These are phyloP conservation scores for Alternaria novae-zelandiae DNA, from an alignment of 2,329 filamentous ascomycete species.

Conservation along the genomic window DNA sequence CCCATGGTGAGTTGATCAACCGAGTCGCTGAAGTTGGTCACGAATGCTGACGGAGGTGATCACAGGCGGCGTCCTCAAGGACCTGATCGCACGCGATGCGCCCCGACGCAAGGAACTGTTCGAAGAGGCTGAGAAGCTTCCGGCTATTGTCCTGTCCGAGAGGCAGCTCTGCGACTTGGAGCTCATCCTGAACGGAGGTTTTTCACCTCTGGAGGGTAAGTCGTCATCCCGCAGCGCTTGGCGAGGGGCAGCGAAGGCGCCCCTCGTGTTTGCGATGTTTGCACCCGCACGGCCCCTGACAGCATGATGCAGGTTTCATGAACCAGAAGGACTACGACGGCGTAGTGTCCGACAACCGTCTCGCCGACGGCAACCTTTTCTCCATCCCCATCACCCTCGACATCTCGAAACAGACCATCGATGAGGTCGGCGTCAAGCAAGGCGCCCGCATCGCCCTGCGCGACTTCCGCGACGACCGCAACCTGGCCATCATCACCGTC, in stretches of 20 bases:
- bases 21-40: not conserved
- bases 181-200: constrained; percentile 95
- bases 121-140: constrained; percentile 84
- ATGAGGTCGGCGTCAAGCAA: constrained; percentile 75
- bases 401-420: constrained; percentile 75
- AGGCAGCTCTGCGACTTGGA: constrained; percentile 98
- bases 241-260: constrained; percentile 14
- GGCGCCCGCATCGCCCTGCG: constrained; percentile 86
- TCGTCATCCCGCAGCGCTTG: constrained; percentile 23
- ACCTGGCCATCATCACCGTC: constrained; percentile 92
- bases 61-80: constrained; percentile 90
- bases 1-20: constrained; percentile 52
- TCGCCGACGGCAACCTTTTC: constrained; percentile 89
- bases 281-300: constrained; percentile 14
- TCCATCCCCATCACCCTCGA: constrained; percentile 97
- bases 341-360: constrained; percentile 86
- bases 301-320: constrained; percentile 76
- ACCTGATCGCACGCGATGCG: constrained; percentile 91
- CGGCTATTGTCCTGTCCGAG: constrained; percentile 84
- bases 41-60: constrained; percentile 23
- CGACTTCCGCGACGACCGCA: constrained; percentile 94
- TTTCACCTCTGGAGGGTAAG: constrained; percentile 95
- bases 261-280: constrained; percentile 40
- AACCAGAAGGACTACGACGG: constrained; percentile 96
- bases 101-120: constrained; percentile 80